Evolutionary conservation across 495 filamentous ascomycete genomes (phyloP), one percentile per base, ranked within the genome.

Genomic region (Tuber calosporum): DNA sequence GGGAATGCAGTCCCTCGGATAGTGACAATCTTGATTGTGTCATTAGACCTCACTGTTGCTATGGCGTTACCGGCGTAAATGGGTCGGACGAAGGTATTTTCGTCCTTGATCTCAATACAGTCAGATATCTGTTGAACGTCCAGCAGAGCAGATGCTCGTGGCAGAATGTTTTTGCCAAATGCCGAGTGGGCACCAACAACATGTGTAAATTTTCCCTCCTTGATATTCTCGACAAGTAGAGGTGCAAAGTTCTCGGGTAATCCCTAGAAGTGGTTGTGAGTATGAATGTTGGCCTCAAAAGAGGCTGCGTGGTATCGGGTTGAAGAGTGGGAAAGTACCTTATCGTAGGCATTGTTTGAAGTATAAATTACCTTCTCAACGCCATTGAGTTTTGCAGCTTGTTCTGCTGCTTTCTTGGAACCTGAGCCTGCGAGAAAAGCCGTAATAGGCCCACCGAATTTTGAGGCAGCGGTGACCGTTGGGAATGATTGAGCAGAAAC

Each of bases 31-130:
- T 97, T 99, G 83, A 92, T 89, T 4, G 85, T 79, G 81, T 99
- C 96, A 72, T 87, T 87, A 9, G 93, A 96, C 82, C 98, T 92
- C 41, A 97, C 93, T n/a, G 96, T 99, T 20, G 96, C 89, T 79
- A 99, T 95, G 69, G 93, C 96, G 82, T 99, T 99, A 62, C 95
- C 95, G 70, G 95, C 95, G 81, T 99, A 99, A 81, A 99, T 97
- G 66, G 96, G 94, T 42, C 95, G 92, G 62, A 97, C 92, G 82
- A 98, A 99, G 34, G 93, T 98, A 83, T 96, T 93, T 81, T 97
- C 93, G 83, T 89, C 88, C 83, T 97, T 87, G 76, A 98, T 92
- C 2, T 83, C 86, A 3, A 89, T 97, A 73, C 98, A 91, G 82
- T 99, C 95, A 15, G 93, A 96, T 70, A 99, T 87, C 81, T 96